These are phyloP conservation scores for Tulasnella sp. DNA, from an alignment of 768 basidiomycete species.

Conservation along the genomic window DNA sequence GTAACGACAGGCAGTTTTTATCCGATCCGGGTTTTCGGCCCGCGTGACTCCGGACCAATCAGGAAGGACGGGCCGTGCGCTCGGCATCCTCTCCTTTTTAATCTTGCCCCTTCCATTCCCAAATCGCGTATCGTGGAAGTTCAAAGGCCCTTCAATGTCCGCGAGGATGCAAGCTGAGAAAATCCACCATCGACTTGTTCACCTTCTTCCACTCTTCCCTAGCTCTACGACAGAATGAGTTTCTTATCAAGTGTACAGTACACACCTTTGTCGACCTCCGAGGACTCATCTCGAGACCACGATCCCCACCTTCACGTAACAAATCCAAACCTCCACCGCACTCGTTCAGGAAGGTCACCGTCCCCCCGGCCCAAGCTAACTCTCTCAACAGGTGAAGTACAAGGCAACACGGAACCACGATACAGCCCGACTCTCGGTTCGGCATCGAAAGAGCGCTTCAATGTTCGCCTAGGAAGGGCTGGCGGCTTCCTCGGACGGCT, in stretches of 20 bases:
- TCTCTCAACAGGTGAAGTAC: background rate
- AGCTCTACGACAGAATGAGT: background rate
- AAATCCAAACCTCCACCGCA: background rate
- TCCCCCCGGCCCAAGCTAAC: background rate
- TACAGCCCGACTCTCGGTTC: background rate
- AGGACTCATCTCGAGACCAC: background rate
- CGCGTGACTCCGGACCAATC: background rate
- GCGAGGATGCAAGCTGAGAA: background rate
- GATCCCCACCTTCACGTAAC: conserved; percentile 3
- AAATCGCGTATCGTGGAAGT: background rate
- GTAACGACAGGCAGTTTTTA: background rate
- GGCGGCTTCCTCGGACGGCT: background rate
- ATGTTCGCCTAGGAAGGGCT: background rate
- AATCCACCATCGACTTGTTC: background rate
- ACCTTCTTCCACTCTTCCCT: background rate
- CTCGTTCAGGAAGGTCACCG: background rate
- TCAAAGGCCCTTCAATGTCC: background rate
- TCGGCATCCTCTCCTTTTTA: background rate
- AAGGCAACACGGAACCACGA: background rate
- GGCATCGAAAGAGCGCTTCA: background rate
- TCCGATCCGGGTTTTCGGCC: background rate
- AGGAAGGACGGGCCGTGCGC: background rate
- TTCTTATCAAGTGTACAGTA: background rate
- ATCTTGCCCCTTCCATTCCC: background rate
- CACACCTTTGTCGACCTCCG: background rate